Evolutionary conservation across 371 early-diverging fungal genomes (phyloP).

Genomic region (Zychaea mexicana): DNA sequence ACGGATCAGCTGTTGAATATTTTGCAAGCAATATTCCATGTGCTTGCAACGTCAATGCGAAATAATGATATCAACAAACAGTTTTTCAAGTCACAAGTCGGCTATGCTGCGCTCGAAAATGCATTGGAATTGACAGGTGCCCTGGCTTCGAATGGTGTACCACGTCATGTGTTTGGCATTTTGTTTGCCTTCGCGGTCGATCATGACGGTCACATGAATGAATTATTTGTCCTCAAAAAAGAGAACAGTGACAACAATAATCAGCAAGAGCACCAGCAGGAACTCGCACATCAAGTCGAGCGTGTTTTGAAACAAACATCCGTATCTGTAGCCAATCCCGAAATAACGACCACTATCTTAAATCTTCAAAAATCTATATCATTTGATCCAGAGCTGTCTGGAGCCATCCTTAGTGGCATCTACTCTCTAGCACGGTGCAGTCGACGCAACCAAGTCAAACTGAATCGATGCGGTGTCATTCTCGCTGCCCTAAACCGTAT

Average conservation of each 20-base stretch:
- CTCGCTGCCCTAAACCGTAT: constrained; percentile 52
- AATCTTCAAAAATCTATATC: constrained; percentile 46
- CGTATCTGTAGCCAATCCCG: constrained; percentile 53
- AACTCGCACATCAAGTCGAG: constrained; percentile 21
- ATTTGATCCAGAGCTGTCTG: constrained; percentile 41
- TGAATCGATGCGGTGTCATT: constrained; percentile 63
- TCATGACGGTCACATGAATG: constrained; percentile 34
- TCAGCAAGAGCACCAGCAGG: not conserved
- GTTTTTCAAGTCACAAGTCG: constrained; percentile 58
- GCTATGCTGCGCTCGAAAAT: constrained; percentile 61
- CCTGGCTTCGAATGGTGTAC: constrained; percentile 35
- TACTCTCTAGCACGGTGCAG: constrained; percentile 54
- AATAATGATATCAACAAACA: constrained; percentile 55
- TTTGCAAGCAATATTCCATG: constrained; percentile 52
- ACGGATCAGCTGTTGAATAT: constrained; percentile 7
- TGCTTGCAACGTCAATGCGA: constrained; percentile 64
- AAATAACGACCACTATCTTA: constrained; percentile 57
- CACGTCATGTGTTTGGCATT: constrained; percentile 57
- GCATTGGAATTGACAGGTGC: constrained; percentile 64
- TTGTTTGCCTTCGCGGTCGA: constrained; percentile 67
- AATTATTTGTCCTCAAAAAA: constrained; percentile 44
- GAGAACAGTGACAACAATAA: not conserved
- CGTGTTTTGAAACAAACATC: constrained; percentile 23
- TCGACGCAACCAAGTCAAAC: constrained; percentile 63
- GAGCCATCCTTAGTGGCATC: constrained; percentile 48